Conservation (phyloP, 768 basidiomycete species). For the Termitomyces sp. region DNA sequence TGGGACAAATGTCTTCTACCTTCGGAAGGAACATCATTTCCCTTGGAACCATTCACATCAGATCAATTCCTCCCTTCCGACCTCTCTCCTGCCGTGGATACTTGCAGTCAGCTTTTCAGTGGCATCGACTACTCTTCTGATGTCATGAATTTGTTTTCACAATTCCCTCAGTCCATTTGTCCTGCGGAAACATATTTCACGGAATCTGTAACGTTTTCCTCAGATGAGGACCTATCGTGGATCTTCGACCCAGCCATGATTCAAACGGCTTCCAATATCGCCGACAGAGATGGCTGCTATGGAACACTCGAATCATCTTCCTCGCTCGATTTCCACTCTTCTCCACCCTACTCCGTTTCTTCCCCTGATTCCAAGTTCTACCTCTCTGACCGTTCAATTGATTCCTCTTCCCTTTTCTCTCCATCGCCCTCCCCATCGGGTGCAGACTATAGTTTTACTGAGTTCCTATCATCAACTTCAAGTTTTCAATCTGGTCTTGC, state of each 20-base stretch:
- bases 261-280: background rate
- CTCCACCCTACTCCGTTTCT: background rate
- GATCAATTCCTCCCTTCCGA: background rate
- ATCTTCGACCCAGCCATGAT: background rate
- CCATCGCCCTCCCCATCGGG: background rate
- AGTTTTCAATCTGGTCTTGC: too few species aligned
- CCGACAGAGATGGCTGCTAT: background rate
- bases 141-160: background rate
- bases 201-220: too few species aligned
- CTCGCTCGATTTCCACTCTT: background rate
- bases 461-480: background rate
- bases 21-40: background rate
- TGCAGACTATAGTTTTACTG: background rate
- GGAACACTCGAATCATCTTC: background rate
- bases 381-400: background rate
- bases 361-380: background rate
- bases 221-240: background rate
- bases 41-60: background rate
- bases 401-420: background rate
- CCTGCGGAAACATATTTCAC: background rate
- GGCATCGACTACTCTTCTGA: background rate
- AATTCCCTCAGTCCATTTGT: background rate
- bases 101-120: constrained; percentile 3
- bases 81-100: background rate
- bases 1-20: constrained; percentile 7